phyloP scores from a whole-genome alignment of 306 rosid genomes.

The Cyclanthera cordifolia region DNA sequence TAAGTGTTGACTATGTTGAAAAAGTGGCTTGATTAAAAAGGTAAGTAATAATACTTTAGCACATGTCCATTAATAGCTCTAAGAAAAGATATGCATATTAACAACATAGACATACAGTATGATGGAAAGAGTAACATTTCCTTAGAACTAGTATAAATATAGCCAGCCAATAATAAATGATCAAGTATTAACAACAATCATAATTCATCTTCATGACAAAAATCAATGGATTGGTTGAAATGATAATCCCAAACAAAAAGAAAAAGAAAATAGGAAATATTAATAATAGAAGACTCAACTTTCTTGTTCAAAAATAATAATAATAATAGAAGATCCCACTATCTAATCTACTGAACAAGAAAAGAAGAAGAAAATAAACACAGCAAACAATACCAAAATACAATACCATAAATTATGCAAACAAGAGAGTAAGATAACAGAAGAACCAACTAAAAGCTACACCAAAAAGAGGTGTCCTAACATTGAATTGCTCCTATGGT shows the following conservation, averaged over 20 bases:
- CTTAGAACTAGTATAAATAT: no score
- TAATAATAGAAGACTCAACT: conserved; percentile 1
- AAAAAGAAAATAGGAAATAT: conserved; percentile 11
- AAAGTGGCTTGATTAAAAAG: no score
- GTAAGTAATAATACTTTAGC: no score
- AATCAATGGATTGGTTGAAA: conserved; percentile 4
- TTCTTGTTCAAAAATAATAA: no score
- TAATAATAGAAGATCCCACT: conserved; percentile 2
- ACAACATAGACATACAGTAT: no score
- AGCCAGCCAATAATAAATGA: not conserved
- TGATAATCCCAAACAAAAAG: conserved; percentile 5
- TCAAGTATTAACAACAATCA: not conserved
- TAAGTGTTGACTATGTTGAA: no score
- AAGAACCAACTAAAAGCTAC: conserved; percentile 44
- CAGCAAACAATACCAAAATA: conserved; percentile 41
- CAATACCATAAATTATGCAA: conserved; percentile 43
- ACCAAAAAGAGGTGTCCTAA: conserved; percentile 22
- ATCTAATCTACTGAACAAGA: conserved; percentile 7
- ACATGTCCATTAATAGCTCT: no score
- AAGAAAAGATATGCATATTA: no score
- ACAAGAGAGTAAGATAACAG: conserved; percentile 25
- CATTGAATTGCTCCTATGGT: not conserved
- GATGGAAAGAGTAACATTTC: no score
- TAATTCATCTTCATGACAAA: not conserved
- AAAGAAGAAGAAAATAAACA: not conserved